Base-by-base conservation (phyloP, 441 rosid genomes). In the Francoa sonchifolia region DNA sequence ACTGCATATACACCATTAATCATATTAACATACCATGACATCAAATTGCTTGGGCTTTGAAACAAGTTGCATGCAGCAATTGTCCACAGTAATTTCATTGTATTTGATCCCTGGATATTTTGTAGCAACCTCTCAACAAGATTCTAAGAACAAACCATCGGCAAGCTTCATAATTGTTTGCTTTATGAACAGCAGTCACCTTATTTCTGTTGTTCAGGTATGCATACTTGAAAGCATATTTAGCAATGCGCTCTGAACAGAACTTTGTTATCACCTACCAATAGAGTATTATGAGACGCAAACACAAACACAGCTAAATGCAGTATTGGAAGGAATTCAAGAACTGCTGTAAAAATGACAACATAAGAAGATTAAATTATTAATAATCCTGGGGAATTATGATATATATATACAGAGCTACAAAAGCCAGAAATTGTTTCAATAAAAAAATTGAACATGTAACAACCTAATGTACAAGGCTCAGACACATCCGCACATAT, bases 61-160 rank as follows among this genome's bases (percentile, higher is more conserved):
- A 37, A 53, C 58, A 6, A 53, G 58, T 53, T 53, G 58, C 58
- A 53, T 53, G 58, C 58, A 53, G 25, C 58, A 53, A 22, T 53
- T 53, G 44, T 53, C 58, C 29, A 53, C 58, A 22, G 44, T 53
- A 19, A 53, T 53, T 27, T 53, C 58, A 21, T 16, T 44, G 37
- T 53, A 53, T 15, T 11, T 21, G 34, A 53, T 53, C 21, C 50
- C 50, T 15, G 58, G 58, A 39, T 53, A 53, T 29, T 31, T 36
- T 15, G n/a, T 44, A 18, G 58, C 58, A 1, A 53, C 58, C 33
- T 53, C 58, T 7, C 58, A 50, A 32, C 58, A 53, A 19, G 58
- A 53, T 31, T 53, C 58, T n/a, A 53, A 31, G 47, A 53, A 53
- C 16, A 53, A 22, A 11, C 58, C 58, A 53, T 53, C 58, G n/a